Evolutionary conservation across 352 stramenopile genomes (phyloP).

Genomic region (Globisporangium cystogenes): DNA sequence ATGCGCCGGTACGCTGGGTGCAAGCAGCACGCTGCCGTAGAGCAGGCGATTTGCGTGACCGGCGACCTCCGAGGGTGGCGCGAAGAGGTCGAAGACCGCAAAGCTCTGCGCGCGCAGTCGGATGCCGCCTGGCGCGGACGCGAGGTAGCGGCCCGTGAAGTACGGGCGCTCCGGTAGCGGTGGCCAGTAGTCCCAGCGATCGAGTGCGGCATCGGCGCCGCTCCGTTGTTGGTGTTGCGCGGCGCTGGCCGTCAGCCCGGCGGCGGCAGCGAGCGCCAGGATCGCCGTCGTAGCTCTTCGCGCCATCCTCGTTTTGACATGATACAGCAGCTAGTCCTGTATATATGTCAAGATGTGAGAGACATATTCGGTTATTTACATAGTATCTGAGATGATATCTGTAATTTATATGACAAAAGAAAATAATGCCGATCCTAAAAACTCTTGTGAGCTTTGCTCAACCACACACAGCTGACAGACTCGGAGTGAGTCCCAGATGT

Average conservation of each 20-base stretch:
- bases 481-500: no score
- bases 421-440: no score
- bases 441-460: no score
- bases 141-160: slow-evolving; percentile 59
- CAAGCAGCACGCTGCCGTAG: slow-evolving; percentile 58
- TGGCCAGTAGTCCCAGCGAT: slow-evolving; percentile 66
- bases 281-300: no score
- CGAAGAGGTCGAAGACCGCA: slow-evolving; percentile 54
- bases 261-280: no score
- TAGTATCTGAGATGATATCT: no score
- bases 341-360: no score
- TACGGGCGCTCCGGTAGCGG: slow-evolving; percentile 29
- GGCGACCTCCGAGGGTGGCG: slow-evolving; percentile 16
- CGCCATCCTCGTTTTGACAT: no score
- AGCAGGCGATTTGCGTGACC: slow-evolving; percentile 28
- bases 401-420: no score
- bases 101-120: slow-evolving; percentile 45
- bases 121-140: slow-evolving; percentile 39
- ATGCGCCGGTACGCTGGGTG: slow-evolving; percentile 24
- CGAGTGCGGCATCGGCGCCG: neutral
- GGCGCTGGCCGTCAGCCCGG: neutral
- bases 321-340: no score
- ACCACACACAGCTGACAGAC: no score
- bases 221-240: neutral
- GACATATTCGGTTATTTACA: no score